Conservation (phyloP, 2,329 filamentous ascomycete species). For the Paradendryphiella salina region DNA sequence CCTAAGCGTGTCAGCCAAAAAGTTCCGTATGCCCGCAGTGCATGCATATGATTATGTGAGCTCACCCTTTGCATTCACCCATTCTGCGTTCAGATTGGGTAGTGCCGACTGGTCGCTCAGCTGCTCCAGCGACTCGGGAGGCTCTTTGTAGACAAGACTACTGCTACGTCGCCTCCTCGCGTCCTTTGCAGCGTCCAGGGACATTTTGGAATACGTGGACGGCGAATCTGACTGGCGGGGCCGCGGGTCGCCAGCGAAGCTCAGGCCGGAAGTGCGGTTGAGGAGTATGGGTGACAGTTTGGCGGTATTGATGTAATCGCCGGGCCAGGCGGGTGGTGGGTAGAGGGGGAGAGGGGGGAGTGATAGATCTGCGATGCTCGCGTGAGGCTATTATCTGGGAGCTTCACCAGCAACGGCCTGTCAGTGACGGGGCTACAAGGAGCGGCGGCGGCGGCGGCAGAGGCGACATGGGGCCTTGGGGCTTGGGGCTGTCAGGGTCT, state of each 20-base stretch:
- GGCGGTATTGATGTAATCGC: conserved; percentile 68
- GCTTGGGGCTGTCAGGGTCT: conserved; percentile 28
- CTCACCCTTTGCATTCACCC: conserved; percentile 97
- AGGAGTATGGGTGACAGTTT: conserved; percentile 94
- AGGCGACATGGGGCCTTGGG: conserved; percentile 3
- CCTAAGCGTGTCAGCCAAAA: conserved; percentile 58
- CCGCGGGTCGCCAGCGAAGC: conserved; percentile 80
- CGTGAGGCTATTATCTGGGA: neutral
- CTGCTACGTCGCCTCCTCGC: conserved; percentile 91
- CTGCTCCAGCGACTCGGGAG: conserved; percentile 93
- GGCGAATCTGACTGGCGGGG: conserved; percentile 43
- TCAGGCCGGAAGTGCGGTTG: conserved; percentile 74
- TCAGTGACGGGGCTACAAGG: conserved; percentile 5
- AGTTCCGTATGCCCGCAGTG: neutral
- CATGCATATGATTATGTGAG: neutral
- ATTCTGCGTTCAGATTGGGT: conserved; percentile 95
- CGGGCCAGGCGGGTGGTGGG: conserved; percentile 3
- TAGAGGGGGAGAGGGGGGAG: neutral
- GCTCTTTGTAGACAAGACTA: conserved; percentile 98
- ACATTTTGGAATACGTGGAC: conserved; percentile 37
- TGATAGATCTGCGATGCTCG: neutral
- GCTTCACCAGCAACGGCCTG: conserved; percentile 1
- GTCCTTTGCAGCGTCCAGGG: conserved; percentile 53
- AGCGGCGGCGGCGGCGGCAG: conserved; percentile 6
- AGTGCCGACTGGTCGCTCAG: conserved; percentile 94